Evolutionary conservation across 768 basidiomycete genomes (phyloP).

Genomic region (Mycena haematopus): DNA sequence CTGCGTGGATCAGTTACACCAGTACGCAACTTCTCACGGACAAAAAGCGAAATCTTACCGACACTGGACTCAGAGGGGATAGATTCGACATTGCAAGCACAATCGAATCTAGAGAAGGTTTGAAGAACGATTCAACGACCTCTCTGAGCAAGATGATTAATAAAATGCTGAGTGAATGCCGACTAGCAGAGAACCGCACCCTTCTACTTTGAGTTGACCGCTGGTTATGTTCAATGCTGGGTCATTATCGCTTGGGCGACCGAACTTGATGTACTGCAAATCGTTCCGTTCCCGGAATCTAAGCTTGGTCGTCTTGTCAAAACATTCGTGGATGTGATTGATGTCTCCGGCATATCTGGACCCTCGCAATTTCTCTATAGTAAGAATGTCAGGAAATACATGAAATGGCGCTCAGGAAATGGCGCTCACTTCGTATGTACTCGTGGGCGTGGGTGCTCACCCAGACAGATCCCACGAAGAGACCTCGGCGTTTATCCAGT

Average conservation of each 20-base stretch:
- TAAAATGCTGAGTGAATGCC: too few relatives aligned
- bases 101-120: constrained; percentile 46
- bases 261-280: constrained; percentile 55
- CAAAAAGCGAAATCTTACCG: constrained; percentile 31
- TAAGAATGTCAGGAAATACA: neutral
- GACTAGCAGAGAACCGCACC: constrained; percentile 31
- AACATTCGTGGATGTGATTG: constrained; percentile 46
- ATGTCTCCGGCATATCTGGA: constrained; percentile 51
- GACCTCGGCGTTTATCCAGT: constrained; percentile 38
- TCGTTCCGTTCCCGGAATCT: constrained; percentile 47
- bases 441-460: constrained; percentile 51
- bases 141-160: constrained; percentile 30
- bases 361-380: constrained; percentile 44
- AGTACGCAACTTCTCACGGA: neutral
- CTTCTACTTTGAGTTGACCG: constrained; percentile 52
- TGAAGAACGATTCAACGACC: constrained; percentile 45
- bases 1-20: constrained; percentile 36
- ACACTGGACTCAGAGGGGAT: constrained; percentile 37
- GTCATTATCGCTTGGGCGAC: constrained; percentile 50
- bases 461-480: constrained; percentile 57
- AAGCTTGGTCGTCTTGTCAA: constrained; percentile 56
- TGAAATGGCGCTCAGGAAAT: neutral
- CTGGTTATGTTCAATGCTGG: constrained; percentile 45
- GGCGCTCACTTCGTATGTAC: constrained; percentile 45
- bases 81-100: constrained; percentile 40